Conservation (phyloP, 176 grass and related monocot species). For the Pontederia paniculata region DNA sequence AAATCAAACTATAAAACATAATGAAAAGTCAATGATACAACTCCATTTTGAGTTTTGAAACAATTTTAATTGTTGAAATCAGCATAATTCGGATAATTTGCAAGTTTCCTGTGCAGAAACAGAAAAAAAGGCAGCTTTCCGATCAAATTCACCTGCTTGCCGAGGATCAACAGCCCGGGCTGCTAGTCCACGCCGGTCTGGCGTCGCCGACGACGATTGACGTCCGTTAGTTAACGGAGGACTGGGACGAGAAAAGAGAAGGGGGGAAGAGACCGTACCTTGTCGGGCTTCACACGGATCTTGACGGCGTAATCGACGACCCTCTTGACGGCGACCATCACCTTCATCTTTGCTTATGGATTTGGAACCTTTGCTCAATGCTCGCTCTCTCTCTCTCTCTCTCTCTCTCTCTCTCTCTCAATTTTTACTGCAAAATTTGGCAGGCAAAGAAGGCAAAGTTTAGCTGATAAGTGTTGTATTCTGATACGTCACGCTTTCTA, state of each 20-base stretch:
- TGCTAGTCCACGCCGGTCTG: slow-evolving; percentile 70
- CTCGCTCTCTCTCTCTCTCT: neutral
- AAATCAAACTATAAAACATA: too few relatives aligned
- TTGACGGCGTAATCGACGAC: slow-evolving; percentile 94
- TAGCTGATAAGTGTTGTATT: too few relatives aligned
- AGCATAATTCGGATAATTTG: too few relatives aligned
- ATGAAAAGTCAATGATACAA: too few relatives aligned
- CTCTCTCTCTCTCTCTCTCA: neutral
- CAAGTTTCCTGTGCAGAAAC: too few relatives aligned
- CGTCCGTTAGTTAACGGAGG: neutral
- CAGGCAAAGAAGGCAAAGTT: too few relatives aligned
- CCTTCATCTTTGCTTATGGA: slow-evolving; percentile 42
- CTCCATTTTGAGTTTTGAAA: too few relatives aligned
- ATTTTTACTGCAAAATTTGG: too few relatives aligned
- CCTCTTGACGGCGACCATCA: slow-evolving; percentile 82
- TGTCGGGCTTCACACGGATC: slow-evolving; percentile 66
- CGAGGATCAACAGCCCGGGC: slow-evolving; percentile 63
- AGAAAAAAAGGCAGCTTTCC: neutral
- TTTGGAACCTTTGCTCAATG: neutral
- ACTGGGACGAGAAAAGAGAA: neutral
- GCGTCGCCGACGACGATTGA: neutral
- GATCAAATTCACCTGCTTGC: slow-evolving; percentile 64
- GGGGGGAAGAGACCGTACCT: slow-evolving; percentile 7
- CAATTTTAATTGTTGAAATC: too few relatives aligned
- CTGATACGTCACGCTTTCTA: too few relatives aligned